phyloP scores from a whole-genome alignment of 75 land plant genomes.

The Selaginella tamariscina region DNA sequence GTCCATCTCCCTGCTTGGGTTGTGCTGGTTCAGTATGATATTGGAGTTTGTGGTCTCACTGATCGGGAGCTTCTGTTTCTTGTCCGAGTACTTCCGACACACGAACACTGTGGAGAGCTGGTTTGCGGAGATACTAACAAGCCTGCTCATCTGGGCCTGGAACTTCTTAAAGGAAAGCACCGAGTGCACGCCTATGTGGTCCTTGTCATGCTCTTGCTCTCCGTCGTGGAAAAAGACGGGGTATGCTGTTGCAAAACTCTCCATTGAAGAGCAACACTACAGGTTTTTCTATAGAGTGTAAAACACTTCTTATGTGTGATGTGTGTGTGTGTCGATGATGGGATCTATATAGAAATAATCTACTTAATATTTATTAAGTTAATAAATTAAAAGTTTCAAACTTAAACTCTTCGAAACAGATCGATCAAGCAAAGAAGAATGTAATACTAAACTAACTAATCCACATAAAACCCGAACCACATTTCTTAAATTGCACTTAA shows the following conservation, averaged over 20 bases:
- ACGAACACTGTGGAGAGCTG: not conserved
- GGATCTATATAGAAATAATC: not conserved
- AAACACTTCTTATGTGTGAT: not conserved
- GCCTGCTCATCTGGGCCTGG: not conserved
- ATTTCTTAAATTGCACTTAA: too few relatives aligned
- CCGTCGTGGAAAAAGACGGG: constrained; percentile 6
- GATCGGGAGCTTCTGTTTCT: not conserved
- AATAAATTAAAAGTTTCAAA: too few relatives aligned
- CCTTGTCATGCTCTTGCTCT: not conserved
- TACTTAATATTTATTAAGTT: too few relatives aligned
- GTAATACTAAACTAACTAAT: too few relatives aligned
- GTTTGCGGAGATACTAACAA: not conserved
- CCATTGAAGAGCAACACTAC: constrained; percentile 9
- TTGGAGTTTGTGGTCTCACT: constrained; percentile 11
- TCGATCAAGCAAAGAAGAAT: too few relatives aligned
- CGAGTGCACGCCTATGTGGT: not conserved
- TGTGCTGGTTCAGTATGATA: not conserved
- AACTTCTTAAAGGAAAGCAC: not conserved
- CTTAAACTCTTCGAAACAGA: too few relatives aligned
- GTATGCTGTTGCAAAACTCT: constrained; percentile 13
- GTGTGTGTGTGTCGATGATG: too few relatives aligned
- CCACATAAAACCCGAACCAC: too few relatives aligned
- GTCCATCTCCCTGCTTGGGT: not conserved
- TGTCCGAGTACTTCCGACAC: not conserved
- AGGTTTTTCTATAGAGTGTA: not conserved